phyloP scores from a whole-genome alignment of 106 monocot species.

The Allium cepa region DNA sequence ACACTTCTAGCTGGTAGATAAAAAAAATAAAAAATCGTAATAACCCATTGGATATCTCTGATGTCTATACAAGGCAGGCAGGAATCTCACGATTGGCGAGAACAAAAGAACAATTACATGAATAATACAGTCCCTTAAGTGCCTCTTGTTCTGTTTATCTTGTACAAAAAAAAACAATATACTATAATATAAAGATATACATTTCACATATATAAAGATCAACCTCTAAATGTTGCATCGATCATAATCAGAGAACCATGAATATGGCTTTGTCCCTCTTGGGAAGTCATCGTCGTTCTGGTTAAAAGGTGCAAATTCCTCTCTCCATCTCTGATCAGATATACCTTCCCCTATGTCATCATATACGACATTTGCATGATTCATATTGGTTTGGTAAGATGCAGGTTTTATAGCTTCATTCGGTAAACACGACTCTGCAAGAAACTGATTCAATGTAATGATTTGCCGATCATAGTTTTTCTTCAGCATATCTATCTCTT shows the following conservation, averaged over 20 bases:
- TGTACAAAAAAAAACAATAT: neutral
- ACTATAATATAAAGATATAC: neutral
- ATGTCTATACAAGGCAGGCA: neutral
- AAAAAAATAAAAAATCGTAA: too few species aligned
- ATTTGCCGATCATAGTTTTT: constrained; percentile 68
- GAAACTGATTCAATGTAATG: constrained; percentile 42
- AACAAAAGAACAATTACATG: neutral
- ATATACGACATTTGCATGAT: too few species aligned
- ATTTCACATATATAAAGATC: neutral
- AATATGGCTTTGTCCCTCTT: constrained; percentile 47
- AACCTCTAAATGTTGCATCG: constrained; percentile 63
- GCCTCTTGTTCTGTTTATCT: neutral
- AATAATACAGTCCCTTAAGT: neutral
- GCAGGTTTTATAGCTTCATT: constrained; percentile 27
- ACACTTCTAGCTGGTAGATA: too few species aligned
- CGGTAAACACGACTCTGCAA: constrained; percentile 45
- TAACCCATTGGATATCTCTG: too few species aligned
- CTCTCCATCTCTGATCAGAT: too few species aligned
- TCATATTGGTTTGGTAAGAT: constrained; percentile 3
- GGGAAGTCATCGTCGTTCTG: constrained; percentile 44
- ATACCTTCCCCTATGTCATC: too few species aligned
- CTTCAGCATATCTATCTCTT: constrained; percentile 74
- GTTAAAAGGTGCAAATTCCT: too few species aligned
- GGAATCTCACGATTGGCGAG: neutral
- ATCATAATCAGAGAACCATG: constrained; percentile 92